Evolutionary conservation across 352 stramenopile species (phyloP).

Genomic region (Phytophthora multivora): DNA sequence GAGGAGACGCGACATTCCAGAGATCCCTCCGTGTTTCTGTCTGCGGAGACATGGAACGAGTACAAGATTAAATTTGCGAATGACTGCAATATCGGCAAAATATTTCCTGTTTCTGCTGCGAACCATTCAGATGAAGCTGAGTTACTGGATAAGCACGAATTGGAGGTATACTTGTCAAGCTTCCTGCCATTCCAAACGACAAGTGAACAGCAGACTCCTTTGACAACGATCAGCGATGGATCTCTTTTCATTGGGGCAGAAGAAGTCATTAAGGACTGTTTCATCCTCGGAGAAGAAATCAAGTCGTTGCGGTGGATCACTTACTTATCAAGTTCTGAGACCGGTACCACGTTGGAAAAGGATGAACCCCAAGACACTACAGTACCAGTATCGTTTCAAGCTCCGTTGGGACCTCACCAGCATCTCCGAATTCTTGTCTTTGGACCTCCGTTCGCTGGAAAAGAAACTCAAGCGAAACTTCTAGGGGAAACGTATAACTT

Average conservation of each 20-base stretch:
- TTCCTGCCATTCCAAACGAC: slow-evolving; percentile 31
- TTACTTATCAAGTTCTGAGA: slow-evolving; percentile 4
- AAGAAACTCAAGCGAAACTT: slow-evolving; percentile 53
- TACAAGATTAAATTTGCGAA: slow-evolving; percentile 55
- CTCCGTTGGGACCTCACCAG: neutral
- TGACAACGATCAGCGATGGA: slow-evolving; percentile 30
- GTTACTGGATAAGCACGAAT: slow-evolving; percentile 38
- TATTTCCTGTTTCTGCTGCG: neutral
- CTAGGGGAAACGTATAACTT: slow-evolving; percentile 61
- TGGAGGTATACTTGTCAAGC: slow-evolving; percentile 51
- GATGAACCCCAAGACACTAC: neutral
- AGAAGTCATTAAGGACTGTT: slow-evolving; percentile 50
- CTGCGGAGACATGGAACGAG: slow-evolving; percentile 55
- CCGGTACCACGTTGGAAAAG: neutral
- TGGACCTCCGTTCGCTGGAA: slow-evolving; percentile 66
- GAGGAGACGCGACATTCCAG: slow-evolving; percentile 52
- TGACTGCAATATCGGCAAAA: slow-evolving; percentile 4
- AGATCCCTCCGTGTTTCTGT: slow-evolving; percentile 46
- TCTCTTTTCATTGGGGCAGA: slow-evolving; percentile 52
- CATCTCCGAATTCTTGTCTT: slow-evolving; percentile 63
- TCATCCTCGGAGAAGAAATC: slow-evolving; percentile 60
- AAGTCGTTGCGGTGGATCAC: slow-evolving; percentile 71
- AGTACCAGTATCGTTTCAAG: neutral
- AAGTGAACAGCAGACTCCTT: slow-evolving; percentile 24
- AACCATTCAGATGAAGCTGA: slow-evolving; percentile 8